Evolutionary conservation across 306 rosid species (phyloP), one percentile per base, ranked within the genome.

Genomic region (Dalbergia cultrata): DNA sequence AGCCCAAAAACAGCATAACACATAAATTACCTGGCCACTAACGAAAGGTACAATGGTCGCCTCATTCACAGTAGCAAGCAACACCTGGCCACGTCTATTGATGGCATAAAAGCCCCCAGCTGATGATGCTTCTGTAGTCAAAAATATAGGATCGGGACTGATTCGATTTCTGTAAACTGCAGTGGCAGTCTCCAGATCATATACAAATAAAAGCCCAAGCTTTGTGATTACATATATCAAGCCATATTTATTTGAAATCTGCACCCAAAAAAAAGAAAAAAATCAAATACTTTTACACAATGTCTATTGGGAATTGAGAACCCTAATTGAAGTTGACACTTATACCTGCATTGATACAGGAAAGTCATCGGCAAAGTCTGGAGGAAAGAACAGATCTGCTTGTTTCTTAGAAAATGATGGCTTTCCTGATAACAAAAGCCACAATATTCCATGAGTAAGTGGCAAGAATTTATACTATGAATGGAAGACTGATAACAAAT

Each of bases 261-360:
- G 87, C 65, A 45, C 47, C n/a, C n/a, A n/a, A n/a, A n/a, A n/a
- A n/a, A n/a, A 18, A 63, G 8, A 72, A 59, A 37, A 31, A 19
- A 50, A 69, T 43, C 52, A 70, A 61, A 62, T 26, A 26, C 31
- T 26, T 26, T 26, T 26, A 26, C 31, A 26, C 31, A 26, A 26
- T 62, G n/a, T 22, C 80, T 81, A 84, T 35, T 5, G 59, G 31
- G 89, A 87, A 72, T 81, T 76, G 63, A 85, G 31, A 68, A 80
- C 74, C 62, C 57, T 8, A 76, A 76, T 26, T 39, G 61, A 8
- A 39, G 14, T 82, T 87, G 76, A 37, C 63, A 76, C 50, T 49
- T 52, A 81, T 72, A 90, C 94, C 94, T 90, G 94, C 92, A 90
- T 90, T 75, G 94, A 86, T 69, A 90, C 94, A 18, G 94, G 90